phyloP scores from a whole-genome alignment of 192 early-diverging fungal genomes.

The Phlyctochytrium planicorne region DNA sequence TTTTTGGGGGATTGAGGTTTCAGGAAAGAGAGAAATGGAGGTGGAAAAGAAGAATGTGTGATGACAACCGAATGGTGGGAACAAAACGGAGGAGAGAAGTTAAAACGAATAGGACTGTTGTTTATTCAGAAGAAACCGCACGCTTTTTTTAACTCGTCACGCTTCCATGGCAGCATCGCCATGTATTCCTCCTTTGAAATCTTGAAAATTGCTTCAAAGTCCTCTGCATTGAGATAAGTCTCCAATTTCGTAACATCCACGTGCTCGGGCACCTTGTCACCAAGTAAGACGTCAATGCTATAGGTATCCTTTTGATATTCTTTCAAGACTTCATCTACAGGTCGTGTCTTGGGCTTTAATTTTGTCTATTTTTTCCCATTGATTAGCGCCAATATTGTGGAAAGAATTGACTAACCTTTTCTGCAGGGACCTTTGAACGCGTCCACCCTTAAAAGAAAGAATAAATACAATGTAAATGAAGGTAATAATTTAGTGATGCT shows the following conservation, averaged over 20 bases:
- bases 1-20: conserved; percentile 1
- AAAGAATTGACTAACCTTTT: too few relatives aligned
- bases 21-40: too few relatives aligned
- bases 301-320: conserved; percentile 22
- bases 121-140: conserved; percentile 33
- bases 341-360: neutral
- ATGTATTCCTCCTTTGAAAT: conserved; percentile 30
- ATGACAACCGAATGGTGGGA: too few relatives aligned
- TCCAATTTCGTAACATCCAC: conserved; percentile 36
- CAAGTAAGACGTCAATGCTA: conserved; percentile 17
- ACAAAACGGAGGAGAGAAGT: too few relatives aligned
- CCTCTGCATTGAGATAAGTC: conserved; percentile 32
- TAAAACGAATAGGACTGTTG: too few relatives aligned
- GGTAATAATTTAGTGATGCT: too few relatives aligned
- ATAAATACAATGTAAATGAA: too few relatives aligned
- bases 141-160: conserved; percentile 30
- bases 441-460: conserved; percentile 27
- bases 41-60: too few relatives aligned
- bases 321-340: conserved; percentile 20
- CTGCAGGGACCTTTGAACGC: conserved; percentile 12
- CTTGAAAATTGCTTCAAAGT: conserved; percentile 31
- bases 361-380: too few relatives aligned
- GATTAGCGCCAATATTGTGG: too few relatives aligned
- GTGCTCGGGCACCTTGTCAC: conserved; percentile 26
- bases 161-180: conserved; percentile 36